Conservation (phyloP, 345 rosid species). For the Lepidium didymum region DNA sequence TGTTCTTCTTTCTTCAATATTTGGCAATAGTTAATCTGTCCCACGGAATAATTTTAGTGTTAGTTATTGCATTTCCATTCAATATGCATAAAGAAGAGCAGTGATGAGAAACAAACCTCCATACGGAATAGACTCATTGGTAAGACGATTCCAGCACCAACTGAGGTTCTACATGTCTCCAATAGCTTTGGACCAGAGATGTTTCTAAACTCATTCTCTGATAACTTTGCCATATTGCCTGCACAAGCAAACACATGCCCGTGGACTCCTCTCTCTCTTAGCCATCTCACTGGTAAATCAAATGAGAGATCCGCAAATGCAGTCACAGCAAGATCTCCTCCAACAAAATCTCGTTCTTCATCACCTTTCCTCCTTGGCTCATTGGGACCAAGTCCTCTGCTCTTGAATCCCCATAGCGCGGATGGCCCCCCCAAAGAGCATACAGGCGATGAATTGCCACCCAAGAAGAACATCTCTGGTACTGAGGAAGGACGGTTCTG, state of each 20-base stretch:
- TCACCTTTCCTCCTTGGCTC: constrained; percentile 55
- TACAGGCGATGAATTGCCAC: constrained; percentile 84
- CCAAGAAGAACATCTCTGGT: constrained; percentile 89
- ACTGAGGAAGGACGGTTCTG: constrained; percentile 45
- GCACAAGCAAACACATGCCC: constrained; percentile 85
- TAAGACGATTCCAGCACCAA: constrained; percentile 79
- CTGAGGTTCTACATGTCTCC: constrained; percentile 61
- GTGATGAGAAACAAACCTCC: constrained; percentile 54
- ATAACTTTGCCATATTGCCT: constrained; percentile 68
- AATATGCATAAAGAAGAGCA: neutral
- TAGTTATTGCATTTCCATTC: neutral
- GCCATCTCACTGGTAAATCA: constrained; percentile 79
- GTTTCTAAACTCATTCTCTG: constrained; percentile 61
- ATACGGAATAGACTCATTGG: constrained; percentile 76
- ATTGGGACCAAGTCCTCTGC: constrained; percentile 79
- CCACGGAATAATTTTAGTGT: neutral
- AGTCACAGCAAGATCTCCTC: constrained; percentile 88
- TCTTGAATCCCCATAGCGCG: constrained; percentile 73
- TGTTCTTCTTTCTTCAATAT: constrained; percentile 49
- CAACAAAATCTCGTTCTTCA: constrained; percentile 63
- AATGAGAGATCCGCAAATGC: constrained; percentile 91
- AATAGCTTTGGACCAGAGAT: constrained; percentile 48
- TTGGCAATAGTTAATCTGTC: constrained; percentile 66
- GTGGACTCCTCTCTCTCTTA: constrained; percentile 78
- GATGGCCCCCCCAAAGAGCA: constrained; percentile 73